A percentile compares a stretch with the other conserved stretches of the same genome.
These are phyloP conservation scores for Colletotrichum limetticola DNA, from an alignment of 2,329 filamentous ascomycete genomes.

Conservation along the genomic window DNA sequence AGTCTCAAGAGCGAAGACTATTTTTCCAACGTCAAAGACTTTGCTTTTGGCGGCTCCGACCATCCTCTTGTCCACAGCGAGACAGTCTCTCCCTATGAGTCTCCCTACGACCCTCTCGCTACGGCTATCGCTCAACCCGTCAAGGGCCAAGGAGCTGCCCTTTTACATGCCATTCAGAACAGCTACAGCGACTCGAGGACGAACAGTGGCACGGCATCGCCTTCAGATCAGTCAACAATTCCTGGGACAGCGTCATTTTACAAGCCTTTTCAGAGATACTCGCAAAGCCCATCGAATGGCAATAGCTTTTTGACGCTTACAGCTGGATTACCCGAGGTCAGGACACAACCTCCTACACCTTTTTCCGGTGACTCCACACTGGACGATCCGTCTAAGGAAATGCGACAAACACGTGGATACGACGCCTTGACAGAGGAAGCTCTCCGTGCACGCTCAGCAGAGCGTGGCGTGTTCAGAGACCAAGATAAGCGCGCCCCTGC, in stretches of 20 bases:
- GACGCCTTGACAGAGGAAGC: constrained; percentile 54
- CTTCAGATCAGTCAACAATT: constrained; percentile 30
- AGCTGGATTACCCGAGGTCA: constrained; percentile 38
- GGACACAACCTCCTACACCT: constrained; percentile 48
- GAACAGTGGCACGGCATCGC: constrained; percentile 27
- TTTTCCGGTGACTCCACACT: constrained; percentile 42
- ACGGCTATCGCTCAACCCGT: constrained; percentile 41
- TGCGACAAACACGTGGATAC: constrained; percentile 54
- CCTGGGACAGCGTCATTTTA: constrained; percentile 34
- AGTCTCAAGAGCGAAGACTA: constrained; percentile 66
- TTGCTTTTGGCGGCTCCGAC: constrained; percentile 51
- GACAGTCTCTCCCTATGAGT: constrained; percentile 72
- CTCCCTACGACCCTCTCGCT: constrained; percentile 53
- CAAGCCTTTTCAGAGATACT: constrained; percentile 51
- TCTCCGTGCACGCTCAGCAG: constrained; percentile 70
- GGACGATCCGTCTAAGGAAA: constrained; percentile 56
- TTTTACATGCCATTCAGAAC: constrained; percentile 11
- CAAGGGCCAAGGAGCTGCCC: not conserved
- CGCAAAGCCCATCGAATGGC: constrained; percentile 54
- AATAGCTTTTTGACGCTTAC: constrained; percentile 58
- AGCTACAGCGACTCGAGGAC: constrained; percentile 9
- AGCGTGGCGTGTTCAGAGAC: constrained; percentile 68
- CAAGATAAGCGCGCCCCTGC: constrained; percentile 73
- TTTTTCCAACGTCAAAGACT: constrained; percentile 57
- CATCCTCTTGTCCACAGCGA: constrained; percentile 82